Evolutionary conservation across 108 stramenopile species (phyloP), one percentile per base, ranked within the genome.

Genomic region (Nitzschia sp.): DNA sequence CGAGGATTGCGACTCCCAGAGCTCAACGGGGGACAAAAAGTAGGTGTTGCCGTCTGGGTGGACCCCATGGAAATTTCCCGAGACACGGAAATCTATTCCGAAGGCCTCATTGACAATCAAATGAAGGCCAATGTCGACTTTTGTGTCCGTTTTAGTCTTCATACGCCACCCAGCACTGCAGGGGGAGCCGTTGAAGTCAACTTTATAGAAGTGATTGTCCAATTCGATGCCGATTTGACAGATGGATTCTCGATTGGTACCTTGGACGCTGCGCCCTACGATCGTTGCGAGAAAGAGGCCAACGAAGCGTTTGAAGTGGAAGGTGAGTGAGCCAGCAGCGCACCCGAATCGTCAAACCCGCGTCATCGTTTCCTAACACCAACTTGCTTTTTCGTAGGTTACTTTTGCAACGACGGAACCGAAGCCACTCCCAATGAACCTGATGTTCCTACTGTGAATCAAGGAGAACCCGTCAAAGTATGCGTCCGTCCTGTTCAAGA

Each of bases 161-260:
- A 58, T 4, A 58, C 28, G 5, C 28, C 31, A 13, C 57, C 27
- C 28, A 29, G 29, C 31, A 33, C 57, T 4, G 4, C 31, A 3
- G 49, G 49, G 11, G 49, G 49, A n/a, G 11, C 49, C 19, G 5
- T 51, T 4, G 57, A 58, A 23, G 57, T 58, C 57, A 58, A 58
- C n/a, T 58, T 28, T 33, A 28, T 58, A 15, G 57, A 58, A 29
- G 31, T 33, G 27, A 5, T 33, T 29, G 27, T 58, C 57, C 8
- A n/a, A 23, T 33, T 58, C 13, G 57, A 32, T 32, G 31, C n/a
- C 57, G 31, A 58, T n/a, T 29, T 58, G 25, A 29, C 31, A 28
- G 31, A 33, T 29, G 57, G 57, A 32, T 58, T 58, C 27, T 17
- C 13, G 11, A 58, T 58, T 33, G 31, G 31, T 58, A 33, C 57